A percentile compares a stretch with the other conserved stretches of the same genome.
These are phyloP conservation scores for Eucalyptus globulus DNA, from an alignment of 345 rosid genomes.

Conservation along the genomic window DNA sequence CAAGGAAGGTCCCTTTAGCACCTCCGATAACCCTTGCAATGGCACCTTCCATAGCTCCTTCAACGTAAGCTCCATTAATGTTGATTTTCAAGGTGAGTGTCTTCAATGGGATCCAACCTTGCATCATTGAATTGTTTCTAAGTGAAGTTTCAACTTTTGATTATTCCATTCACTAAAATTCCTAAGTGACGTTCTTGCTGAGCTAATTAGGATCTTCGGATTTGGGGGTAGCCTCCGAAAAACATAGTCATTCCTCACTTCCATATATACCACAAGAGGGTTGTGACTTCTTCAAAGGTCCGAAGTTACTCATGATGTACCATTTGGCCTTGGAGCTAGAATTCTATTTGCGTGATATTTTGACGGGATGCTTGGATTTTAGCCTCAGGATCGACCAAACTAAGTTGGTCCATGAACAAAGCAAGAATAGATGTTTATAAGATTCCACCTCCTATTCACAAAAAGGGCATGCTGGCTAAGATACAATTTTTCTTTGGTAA, in stretches of 20 bases:
- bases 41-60: not conserved
- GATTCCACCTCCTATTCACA: no score
- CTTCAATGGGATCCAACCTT: not conserved
- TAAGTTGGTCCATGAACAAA: no score
- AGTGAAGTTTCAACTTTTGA: not conserved
- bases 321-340: no score
- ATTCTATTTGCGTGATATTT: no score
- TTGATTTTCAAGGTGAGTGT: not conserved
- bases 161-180: not conserved
- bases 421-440: no score
- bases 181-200: rapidly evolving
- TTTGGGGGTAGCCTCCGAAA: not conserved
- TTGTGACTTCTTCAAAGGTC: no score
- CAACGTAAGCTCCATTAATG: not conserved
- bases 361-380: no score
- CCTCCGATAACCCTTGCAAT: not conserved
- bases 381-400: no score
- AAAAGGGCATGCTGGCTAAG: no score
- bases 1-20: not conserved
- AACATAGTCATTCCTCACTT: not conserved
- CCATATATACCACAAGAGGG: not conserved
- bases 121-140: not conserved
- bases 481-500: no score
- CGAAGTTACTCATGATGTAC: no score
- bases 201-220: not conserved